Evolutionary conservation across 805 yeast genomes (phyloP).

Genomic region (Wickerhamiella australiensis): DNA sequence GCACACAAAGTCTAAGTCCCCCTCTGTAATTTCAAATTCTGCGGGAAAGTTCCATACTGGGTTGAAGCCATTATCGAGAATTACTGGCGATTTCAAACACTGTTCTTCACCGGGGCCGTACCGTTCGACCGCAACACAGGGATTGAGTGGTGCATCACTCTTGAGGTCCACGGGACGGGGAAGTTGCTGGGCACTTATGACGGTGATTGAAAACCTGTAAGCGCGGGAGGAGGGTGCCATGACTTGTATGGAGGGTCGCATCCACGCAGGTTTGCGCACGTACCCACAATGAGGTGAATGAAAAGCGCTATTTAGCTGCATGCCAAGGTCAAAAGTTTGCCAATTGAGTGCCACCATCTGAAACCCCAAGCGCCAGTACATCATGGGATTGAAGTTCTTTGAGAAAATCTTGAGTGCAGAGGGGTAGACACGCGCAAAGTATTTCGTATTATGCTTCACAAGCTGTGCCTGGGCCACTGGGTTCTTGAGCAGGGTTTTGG

Average conservation of each 20-base stretch:
- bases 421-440: conserved; percentile 78
- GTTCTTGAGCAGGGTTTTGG: conserved; percentile 54
- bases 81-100: conserved; percentile 26
- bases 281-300: conserved; percentile 53
- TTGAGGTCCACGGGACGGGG: conserved; percentile 53
- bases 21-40: conserved; percentile 31
- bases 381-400: conserved; percentile 66
- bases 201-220: conserved; percentile 29
- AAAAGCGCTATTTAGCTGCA: conserved; percentile 74
- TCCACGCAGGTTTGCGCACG: conserved; percentile 52
- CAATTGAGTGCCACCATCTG: conserved; percentile 96
- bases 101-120: conserved; percentile 31
- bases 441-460: conserved; percentile 63
- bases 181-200: conserved; percentile 75
- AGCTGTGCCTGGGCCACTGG: conserved; percentile 34
- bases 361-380: conserved; percentile 72
- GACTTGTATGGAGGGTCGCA: conserved; percentile 19
- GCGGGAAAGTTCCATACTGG: conserved; percentile 66
- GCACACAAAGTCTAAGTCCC: conserved; percentile 28
- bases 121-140: conserved; percentile 50
- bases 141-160: conserved; percentile 39
- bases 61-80: conserved; percentile 68
- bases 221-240: not conserved
- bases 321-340: conserved; percentile 86
- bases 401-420: conserved; percentile 65